Base-by-base conservation (phyloP, 106 monocot species). In the Ottelia alismoides region DNA sequence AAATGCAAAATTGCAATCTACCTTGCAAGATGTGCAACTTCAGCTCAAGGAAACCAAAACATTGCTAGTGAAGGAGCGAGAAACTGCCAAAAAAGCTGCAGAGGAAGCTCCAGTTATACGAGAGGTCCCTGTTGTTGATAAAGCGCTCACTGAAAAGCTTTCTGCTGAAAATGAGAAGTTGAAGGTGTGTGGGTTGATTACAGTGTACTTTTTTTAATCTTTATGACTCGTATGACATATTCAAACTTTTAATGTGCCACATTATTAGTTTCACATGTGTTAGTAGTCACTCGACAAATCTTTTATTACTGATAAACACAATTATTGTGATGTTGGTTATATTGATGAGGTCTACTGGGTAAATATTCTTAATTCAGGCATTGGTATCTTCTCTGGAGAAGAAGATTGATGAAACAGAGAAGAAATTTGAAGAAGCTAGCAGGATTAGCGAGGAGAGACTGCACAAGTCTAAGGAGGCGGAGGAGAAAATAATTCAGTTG, bases 391-490 rank as follows among this genome's bases (percentile, higher is more conserved):
- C 96, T 61, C 66, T 96, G 32, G 96, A 96, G 64, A 74, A 57
- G 55, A 96, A 75, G 47, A 78, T 96, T 70, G 75, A 85, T 61
- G 88, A 88, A 64, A 78, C 96, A 21, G 96, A 96, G 61, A 84
- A 79, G 61, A 85, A 78, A 54, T 96, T 55, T 72, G 81, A 85
- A 66, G 96, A 88, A 66, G 78, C 88, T 43, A 81, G 62, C 49
- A 81, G 58, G 79, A 51, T 73, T 46, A 78, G 91, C 47, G 91
- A 85, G 22, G 84, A 91, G 45, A 75, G 81, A 53, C 61, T 85
- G 48, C 81, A 66, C 54, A 72, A 96, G 72, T 78, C 85, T 30
- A 50, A 61, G n/a, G 88, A 89, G 51, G 81, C 88, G 24, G 88
- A 85, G 70, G 78, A 71, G 27, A 78, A 62, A 65, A 74, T 96